Evolutionary conservation across 768 basidiomycete genomes (phyloP).

Genomic region (Lactarius pseudohatsudake): DNA sequence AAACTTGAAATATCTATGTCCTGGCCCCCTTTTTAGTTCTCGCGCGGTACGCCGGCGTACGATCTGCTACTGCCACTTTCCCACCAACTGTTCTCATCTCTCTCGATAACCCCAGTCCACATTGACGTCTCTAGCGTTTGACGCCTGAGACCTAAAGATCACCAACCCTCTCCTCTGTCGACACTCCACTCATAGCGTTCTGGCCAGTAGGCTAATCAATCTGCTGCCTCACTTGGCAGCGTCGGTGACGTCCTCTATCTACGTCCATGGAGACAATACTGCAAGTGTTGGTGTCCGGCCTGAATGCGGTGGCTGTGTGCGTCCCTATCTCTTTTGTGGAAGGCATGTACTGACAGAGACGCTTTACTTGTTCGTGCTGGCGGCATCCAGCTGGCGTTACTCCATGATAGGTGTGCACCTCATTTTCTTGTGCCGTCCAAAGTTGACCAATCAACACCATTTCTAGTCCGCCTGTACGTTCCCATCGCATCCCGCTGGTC

Average conservation of each 20-base stretch:
- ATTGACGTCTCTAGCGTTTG: not conserved
- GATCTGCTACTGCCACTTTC: not conserved
- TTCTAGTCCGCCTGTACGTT: constrained; percentile 19
- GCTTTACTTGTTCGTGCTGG: not conserved
- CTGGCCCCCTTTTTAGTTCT: no score
- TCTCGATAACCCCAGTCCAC: not conserved
- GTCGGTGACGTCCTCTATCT: not conserved
- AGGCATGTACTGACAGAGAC: not conserved
- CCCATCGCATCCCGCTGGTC: not conserved
- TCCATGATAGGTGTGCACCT: constrained; percentile 5
- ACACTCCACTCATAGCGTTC: not conserved
- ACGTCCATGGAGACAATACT: not conserved
- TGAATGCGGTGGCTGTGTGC: not conserved
- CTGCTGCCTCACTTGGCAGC: not conserved
- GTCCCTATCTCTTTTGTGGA: not conserved
- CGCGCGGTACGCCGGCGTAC: not conserved
- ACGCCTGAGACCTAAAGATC: not conserved
- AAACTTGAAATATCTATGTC: no score
- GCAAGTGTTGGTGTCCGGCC: not conserved
- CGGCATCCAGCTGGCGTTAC: constrained; percentile 20
- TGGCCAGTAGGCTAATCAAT: not conserved
- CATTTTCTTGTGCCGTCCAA: not conserved
- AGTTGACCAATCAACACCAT: not conserved
- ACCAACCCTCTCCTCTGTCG: not conserved
- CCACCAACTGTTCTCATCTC: not conserved